Conservation (phyloP, 1,139 yeast species). For the Geotrichum australiense region DNA sequence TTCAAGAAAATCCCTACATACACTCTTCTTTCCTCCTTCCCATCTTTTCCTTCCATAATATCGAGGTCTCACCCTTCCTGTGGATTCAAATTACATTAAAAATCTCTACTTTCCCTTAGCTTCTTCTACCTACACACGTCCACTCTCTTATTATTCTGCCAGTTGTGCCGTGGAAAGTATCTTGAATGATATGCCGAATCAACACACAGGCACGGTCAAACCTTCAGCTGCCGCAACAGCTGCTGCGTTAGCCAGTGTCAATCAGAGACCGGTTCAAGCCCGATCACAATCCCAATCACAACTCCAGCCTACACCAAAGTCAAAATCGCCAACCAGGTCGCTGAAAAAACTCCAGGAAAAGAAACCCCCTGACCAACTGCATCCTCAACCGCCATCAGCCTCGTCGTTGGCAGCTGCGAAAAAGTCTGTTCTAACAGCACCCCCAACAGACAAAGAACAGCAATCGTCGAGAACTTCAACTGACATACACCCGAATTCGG, state of each 20-base stretch:
- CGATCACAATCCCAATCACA: not conserved
- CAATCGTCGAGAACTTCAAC: not conserved
- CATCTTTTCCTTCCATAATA: not conserved
- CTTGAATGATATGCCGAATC: not conserved
- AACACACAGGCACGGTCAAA: not conserved
- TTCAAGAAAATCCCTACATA: too few relatives aligned
- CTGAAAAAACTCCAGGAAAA: too few relatives aligned
- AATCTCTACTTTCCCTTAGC: too few relatives aligned
- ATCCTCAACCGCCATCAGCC: slow-evolving; percentile 1
- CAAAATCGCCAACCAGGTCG: not conserved
- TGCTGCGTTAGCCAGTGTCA: slow-evolving; percentile 8
- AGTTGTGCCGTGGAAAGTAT: not conserved
- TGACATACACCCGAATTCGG: not conserved
- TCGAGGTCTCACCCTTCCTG: too few relatives aligned
- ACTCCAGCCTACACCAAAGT: not conserved
- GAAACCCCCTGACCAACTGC: not conserved
- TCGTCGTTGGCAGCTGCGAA: slow-evolving; percentile 10
- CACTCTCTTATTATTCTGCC: too few relatives aligned
- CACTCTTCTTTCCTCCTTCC: not conserved
- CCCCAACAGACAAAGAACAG: not conserved
- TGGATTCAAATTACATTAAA: not conserved
- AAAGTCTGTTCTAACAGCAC: not conserved
- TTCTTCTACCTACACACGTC: too few relatives aligned
- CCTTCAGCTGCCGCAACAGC: slow-evolving; percentile 7
- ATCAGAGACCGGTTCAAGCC: too few relatives aligned